These are phyloP conservation scores for Coccomyxa sp. DNA, from an alignment of 139 green algal genomes.

Conservation along the genomic window DNA sequence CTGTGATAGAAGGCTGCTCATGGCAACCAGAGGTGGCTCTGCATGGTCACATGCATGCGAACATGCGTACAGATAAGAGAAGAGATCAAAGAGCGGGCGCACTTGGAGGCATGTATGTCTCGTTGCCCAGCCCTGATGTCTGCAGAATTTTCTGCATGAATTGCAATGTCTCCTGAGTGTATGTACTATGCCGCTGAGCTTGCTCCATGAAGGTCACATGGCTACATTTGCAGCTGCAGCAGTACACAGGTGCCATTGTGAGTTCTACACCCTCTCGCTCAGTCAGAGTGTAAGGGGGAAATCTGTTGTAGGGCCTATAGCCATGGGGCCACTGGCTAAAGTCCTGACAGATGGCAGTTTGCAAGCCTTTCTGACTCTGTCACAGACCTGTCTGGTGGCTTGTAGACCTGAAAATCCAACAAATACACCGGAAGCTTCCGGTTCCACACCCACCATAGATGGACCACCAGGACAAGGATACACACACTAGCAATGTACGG, in stretches of 20 bases:
- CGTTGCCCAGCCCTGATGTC: neutral
- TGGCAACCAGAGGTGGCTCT: too few relatives aligned
- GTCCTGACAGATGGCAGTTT: neutral
- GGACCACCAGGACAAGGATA: too few relatives aligned
- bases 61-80: neutral
- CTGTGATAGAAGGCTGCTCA: too few relatives aligned
- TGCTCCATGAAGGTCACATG: neutral
- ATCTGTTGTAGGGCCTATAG: too few relatives aligned
- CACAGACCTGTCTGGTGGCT: neutral
- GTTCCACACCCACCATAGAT: too few relatives aligned
- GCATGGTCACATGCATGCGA: too few relatives aligned
- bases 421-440: neutral
- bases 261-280: neutral
- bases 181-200: neutral
- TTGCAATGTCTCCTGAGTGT: neutral
- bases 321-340: neutral
- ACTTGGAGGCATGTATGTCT: neutral
- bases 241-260: neutral
- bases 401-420: neutral
- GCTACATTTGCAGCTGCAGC: neutral
- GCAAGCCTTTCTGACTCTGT: neutral
- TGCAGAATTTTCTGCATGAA: slow-evolving; percentile 8
- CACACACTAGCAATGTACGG: too few relatives aligned
- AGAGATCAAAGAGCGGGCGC: neutral
- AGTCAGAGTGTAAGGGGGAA: neutral